Conservation (phyloP, 306 rosid species). For the Vigna unguiculata region DNA sequence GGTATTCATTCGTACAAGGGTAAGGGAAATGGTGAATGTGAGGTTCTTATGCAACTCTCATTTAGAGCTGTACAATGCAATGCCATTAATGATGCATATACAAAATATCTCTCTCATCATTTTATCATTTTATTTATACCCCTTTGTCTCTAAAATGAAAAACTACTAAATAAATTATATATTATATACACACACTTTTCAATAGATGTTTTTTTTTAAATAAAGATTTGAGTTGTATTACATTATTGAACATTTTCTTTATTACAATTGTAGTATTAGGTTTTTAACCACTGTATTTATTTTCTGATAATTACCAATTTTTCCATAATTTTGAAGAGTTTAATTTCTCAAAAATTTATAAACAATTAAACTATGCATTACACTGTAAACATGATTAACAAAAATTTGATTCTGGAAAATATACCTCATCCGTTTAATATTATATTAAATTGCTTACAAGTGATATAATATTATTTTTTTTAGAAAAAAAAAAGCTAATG, state of each 20-base stretch:
- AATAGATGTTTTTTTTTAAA: too few species aligned
- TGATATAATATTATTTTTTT: neutral
- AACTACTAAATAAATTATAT: too few species aligned
- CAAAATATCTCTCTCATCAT: neutral
- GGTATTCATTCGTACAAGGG: neutral
- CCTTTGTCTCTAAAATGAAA: neutral
- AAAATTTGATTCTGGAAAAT: neutral
- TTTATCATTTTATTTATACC: neutral
- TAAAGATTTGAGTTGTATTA: too few species aligned
- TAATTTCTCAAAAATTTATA: too few species aligned
- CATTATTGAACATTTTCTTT: too few species aligned
- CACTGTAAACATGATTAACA: too few species aligned
- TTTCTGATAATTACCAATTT: too few species aligned
- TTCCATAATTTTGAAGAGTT: too few species aligned
- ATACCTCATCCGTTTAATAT: neutral
- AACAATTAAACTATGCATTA: too few species aligned
- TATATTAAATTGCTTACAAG: neutral
- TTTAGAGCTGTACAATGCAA: slow-evolving; percentile 28
- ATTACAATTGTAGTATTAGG: too few species aligned
- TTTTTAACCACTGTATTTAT: too few species aligned
- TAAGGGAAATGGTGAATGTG: slow-evolving; percentile 30
- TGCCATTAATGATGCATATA: neutral
- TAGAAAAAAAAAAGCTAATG: neutral
- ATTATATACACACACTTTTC: too few species aligned
- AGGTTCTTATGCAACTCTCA: slow-evolving; percentile 31